A percentile compares a stretch with the other conserved stretches of the same genome.
Conservation (phyloP, 2,329 filamentous ascomycete species). For the Penicillium decumbens region DNA sequence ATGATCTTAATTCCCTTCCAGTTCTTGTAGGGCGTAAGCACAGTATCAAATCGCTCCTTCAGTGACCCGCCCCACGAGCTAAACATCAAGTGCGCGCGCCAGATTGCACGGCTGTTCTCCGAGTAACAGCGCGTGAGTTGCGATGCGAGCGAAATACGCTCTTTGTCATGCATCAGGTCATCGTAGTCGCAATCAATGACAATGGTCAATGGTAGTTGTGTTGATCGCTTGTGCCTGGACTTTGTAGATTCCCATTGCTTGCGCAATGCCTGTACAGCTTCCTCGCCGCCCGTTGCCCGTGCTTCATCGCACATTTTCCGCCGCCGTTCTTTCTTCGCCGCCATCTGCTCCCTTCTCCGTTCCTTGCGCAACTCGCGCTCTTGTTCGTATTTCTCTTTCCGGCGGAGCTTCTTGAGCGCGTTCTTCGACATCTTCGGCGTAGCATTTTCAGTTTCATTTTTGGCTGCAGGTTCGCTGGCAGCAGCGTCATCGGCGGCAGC, state of each 20-base stretch:
- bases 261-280: constrained; percentile 24
- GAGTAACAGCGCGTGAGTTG: constrained; percentile 88
- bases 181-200: constrained; percentile 93
- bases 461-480: background rate
- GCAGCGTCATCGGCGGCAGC: background rate
- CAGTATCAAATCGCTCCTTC: constrained; percentile 72
- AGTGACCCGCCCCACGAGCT: constrained; percentile 72
- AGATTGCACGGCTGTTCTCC: constrained; percentile 69
- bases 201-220: constrained; percentile 69
- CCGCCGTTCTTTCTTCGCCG: constrained; percentile 51
- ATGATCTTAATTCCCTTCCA: constrained; percentile 78
- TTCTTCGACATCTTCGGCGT: constrained; percentile 67
- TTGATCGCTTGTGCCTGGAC: constrained; percentile 34
- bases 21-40: constrained; percentile 66
- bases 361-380: constrained; percentile 56
- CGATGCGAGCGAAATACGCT: constrained; percentile 73
- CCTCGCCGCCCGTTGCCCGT: constrained; percentile 21
- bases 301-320: constrained; percentile 38
- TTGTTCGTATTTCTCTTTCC: constrained; percentile 70
- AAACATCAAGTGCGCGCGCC: constrained; percentile 67
- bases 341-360: constrained; percentile 55
- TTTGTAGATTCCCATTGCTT: constrained; percentile 24
- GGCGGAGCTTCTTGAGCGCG: constrained; percentile 72
- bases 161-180: constrained; percentile 78
- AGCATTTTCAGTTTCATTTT: constrained; percentile 7